Evolutionary conservation across 2,329 filamentous ascomycete genomes (phyloP), one percentile per base, ranked within the genome.

Genomic region (Aspergillus piperis): DNA sequence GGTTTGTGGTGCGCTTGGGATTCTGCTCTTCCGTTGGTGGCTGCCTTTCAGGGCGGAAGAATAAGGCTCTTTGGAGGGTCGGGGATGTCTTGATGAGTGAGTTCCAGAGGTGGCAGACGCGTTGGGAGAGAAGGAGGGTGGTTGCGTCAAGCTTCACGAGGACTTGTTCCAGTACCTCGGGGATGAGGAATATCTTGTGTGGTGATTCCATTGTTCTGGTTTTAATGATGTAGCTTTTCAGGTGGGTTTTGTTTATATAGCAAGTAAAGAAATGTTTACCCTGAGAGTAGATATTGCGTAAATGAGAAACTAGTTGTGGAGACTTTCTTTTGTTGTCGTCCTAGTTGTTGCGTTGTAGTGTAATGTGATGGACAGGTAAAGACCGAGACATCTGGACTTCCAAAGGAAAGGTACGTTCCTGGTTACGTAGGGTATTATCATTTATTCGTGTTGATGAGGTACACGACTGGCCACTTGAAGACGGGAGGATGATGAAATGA

Each of bases 1-100:
- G 0, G 65, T 76, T 11, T 62, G 75, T 25, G 74, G 78, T 56
- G 76, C 76, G 32, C 11, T 15, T 13, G 5, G 1, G 41, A 5
- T 19, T 42, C 1, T 8, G 8, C 1, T 13, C 11, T 11, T 36
- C 10, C 11, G 32, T 36, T 5, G 32, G 11, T 36, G 11, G 0
- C 5, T 36, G 10, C 11, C 2, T 36, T 13, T 15, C 10, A 36
- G 32, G 32, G 4, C 32, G 32, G 70, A 67, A 52, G 27, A 52
- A 52, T 21, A 52, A 8, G 19, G 50, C 17, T 8, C 10, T 32
- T 52, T 52, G 50, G 17, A 27, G 19, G 27, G 25, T 13, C 6
- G 30, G 6, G 7, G 50, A 30, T 8, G 13, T 19, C 21, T 36
- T 15, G 23, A 52, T 52, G 7, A 30, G 50, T 13, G 17, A 8